These are phyloP conservation scores for Scheffersomyces quercinus DNA, from an alignment of 1,139 yeast species.

Conservation along the genomic window DNA sequence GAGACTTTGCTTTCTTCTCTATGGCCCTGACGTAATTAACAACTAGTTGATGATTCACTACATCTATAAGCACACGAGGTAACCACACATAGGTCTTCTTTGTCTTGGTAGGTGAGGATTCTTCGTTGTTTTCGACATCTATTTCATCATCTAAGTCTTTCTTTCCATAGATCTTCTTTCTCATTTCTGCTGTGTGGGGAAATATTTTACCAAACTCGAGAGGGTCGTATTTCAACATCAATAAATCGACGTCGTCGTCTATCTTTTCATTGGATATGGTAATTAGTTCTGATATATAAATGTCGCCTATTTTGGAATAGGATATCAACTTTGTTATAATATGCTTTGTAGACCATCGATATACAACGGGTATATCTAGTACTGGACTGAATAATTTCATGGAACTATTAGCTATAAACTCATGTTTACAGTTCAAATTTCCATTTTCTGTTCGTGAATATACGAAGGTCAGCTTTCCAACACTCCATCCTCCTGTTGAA, in stretches of 20 bases:
- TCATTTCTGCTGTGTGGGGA: conserved; percentile 3
- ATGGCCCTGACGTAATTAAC: conserved; percentile 5
- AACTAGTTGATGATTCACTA: conserved; percentile 9
- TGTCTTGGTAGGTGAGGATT: conserved; percentile 3
- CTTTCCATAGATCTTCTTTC: conserved; percentile 1
- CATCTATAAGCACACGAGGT: conserved; percentile 11
- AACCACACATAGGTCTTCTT: conserved; percentile 10
- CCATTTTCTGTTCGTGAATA: background rate
- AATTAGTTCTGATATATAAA: background rate
- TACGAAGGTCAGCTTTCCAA: background rate
- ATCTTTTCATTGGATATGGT: conserved; percentile 7
- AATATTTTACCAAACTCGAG: conserved; percentile 3
- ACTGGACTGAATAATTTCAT: background rate
- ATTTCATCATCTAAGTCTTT: background rate
- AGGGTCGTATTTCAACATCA: conserved; percentile 13
- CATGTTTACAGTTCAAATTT: background rate
- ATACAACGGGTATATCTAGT: conserved; percentile 7
- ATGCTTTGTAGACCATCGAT: conserved; percentile 10
- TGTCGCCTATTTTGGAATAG: background rate
- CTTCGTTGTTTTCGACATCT: conserved; percentile 1
- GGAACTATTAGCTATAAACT: background rate
- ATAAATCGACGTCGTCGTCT: conserved; percentile 8
- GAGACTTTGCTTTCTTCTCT: conserved; percentile 4
- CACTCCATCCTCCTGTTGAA: too few relatives aligned
- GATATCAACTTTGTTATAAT: conserved; percentile 11